A percentile compares a stretch with the other conserved stretches of the same genome.
Conservation (phyloP, 345 rosid species). For the Lepidium aucheri region DNA sequence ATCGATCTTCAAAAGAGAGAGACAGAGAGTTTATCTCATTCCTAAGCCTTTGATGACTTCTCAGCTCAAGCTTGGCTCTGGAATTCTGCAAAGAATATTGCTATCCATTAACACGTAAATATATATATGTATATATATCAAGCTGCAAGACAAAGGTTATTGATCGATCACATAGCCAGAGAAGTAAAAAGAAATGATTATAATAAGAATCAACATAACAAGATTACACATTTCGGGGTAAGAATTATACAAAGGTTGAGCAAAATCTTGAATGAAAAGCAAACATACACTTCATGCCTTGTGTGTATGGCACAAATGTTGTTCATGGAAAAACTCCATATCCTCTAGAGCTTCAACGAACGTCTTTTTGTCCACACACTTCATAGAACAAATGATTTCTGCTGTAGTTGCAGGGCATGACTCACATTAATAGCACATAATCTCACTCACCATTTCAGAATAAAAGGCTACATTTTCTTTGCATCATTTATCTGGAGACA, state of each 20-base stretch:
- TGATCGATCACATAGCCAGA: background rate
- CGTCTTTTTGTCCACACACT: constrained; percentile 17
- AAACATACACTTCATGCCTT: constrained; percentile 23
- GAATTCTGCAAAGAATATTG: constrained; percentile 19
- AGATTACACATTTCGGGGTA: constrained; percentile 15
- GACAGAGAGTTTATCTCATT: background rate
- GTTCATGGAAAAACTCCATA: constrained; percentile 10
- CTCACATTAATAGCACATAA: constrained; percentile 12
- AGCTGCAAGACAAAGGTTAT: background rate
- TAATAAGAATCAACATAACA: constrained; percentile 1
- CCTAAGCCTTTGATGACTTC: background rate
- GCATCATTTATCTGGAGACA: constrained; percentile 52
- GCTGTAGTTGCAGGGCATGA: constrained; percentile 13
- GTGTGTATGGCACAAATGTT: constrained; percentile 6
- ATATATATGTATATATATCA: background rate
- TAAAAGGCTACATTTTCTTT: background rate
- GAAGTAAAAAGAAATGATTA: constrained; percentile 4
- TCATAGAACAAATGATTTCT: constrained; percentile 10
- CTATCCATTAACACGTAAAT: background rate
- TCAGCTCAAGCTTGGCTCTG: constrained; percentile 10
- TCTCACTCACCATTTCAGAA: constrained; percentile 14
- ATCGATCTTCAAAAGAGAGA: background rate
- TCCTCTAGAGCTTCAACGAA: constrained; percentile 10
- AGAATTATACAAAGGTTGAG: constrained; percentile 19
- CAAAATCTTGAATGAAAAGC: constrained; percentile 15